Evolutionary conservation across 805 yeast species (phyloP), one percentile per base, ranked within the genome.

Genomic region (Pichia membranifaciens): DNA sequence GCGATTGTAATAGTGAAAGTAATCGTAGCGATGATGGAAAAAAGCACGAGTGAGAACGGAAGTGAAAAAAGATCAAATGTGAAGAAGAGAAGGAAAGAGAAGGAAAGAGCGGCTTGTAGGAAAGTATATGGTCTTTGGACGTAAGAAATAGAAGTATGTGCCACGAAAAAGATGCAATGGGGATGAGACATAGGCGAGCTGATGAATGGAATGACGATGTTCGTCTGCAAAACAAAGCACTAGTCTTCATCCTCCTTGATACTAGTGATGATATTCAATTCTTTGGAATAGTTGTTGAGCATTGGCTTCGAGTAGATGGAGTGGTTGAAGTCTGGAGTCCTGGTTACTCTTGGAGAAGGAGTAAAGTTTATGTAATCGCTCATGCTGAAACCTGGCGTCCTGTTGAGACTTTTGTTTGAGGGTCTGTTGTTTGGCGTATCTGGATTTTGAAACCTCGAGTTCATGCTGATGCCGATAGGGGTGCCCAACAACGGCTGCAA

Each of bases 361-460:
- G 90, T 81, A 60, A 82, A 82, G 59, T 87, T 84, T 34, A 87
- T 84, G 61, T 85, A 87, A 60, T 87, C 96, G 59, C 79, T 82
- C 81, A 87, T 79, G 63, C 87, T 86, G 68, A 87, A 86, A 2
- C 83, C 84, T 1, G 84, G 84, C 0, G 86, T 83, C 53, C 66
- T 64, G 33, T 56, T 57, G 8, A 75, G 64, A 45, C 42, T 41
- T 48, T 46, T 29, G 25, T 32, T 34, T 32, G 43, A 15, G 22
- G 37, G 35, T 38, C 45, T 53, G 44, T 48, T 53, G 25, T 48
- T 53, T 16, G 68, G 66, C 3, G 62, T 55, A 25, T 54, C 59
- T 29, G 72, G 70, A 13, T 73, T 71, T 45, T 48, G 56, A 48
- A 54, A 56, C 41, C 45, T 51, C 16, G 15, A 29, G 34, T 21